phyloP scores from a whole-genome alignment of 495 filamentous ascomycete genomes.

The Eremomyces bilateralis region DNA sequence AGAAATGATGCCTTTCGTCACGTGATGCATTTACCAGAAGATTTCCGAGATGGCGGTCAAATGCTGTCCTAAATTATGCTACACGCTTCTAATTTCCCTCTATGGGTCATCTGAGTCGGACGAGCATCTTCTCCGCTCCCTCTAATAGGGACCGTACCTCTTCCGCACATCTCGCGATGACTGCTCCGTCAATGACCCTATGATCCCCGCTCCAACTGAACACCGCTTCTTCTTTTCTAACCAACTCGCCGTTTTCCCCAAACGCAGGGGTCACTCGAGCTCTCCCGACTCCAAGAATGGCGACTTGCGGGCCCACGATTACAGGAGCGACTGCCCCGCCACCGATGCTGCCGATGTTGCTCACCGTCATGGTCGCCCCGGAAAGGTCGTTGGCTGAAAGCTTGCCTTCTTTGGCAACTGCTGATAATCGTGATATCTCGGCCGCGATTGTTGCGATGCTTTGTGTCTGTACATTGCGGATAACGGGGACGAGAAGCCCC shows the following conservation, averaged over 20 bases:
- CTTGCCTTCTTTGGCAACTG: constrained; percentile 48
- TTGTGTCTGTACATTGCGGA: constrained; percentile 57
- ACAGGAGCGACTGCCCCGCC: constrained; percentile 81
- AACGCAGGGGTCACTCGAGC: constrained; percentile 56
- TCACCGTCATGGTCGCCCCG: constrained; percentile 85
- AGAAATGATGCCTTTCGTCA: no score
- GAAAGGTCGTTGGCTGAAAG: constrained; percentile 53
- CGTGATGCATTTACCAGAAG: no score
- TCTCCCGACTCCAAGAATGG: constrained; percentile 76
- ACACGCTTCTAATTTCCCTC: no score
- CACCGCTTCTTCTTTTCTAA: constrained; percentile 47
- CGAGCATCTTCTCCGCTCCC: constrained; percentile 64
- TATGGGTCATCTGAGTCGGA: constrained; percentile 18
- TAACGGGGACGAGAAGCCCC: constrained; percentile 84
- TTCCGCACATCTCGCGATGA: constrained; percentile 74
- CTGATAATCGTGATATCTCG: constrained; percentile 53
- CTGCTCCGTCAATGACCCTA: constrained; percentile 82
- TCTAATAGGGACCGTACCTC: constrained; percentile 56
- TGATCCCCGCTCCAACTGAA: constrained; percentile 98
- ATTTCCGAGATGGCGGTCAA: no score
- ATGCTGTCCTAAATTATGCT: no score
- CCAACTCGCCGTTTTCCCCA: constrained; percentile 25
- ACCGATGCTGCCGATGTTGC: constrained; percentile 93
- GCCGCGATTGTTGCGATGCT: constrained; percentile 56
- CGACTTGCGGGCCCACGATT: constrained; percentile 73